phyloP scores from a whole-genome alignment of 2,329 filamentous ascomycete genomes.

The Xylaria sp. region DNA sequence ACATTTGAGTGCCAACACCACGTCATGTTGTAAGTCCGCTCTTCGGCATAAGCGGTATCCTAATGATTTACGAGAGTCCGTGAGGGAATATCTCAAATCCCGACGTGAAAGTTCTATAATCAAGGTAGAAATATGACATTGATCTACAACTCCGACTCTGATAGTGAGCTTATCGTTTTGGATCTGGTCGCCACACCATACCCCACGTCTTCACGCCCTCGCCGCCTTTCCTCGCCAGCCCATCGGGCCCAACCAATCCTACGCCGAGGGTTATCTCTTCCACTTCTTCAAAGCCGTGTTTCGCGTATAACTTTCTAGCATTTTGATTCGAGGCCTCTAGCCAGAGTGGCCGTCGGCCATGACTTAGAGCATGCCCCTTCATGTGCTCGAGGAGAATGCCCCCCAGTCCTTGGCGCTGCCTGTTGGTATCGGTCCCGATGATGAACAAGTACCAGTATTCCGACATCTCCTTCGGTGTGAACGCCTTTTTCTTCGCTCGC shows the following conservation, averaged over 20 bases:
- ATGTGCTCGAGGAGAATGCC: conserved; percentile 28
- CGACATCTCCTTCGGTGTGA: conserved; percentile 26
- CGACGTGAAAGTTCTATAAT: neutral
- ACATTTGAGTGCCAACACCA: neutral
- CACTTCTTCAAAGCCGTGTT: conserved; percentile 32
- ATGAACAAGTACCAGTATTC: conserved; percentile 33
- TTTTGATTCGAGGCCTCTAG: conserved; percentile 32
- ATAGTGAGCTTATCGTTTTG: neutral
- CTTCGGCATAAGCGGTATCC: too few relatives aligned
- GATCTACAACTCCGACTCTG: neutral
- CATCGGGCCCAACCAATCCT: conserved; percentile 28
- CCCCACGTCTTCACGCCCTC: conserved; percentile 34
- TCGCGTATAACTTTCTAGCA: conserved; percentile 27
- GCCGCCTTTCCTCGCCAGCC: conserved; percentile 25
- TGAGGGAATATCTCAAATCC: too few relatives aligned
- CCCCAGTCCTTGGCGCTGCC: conserved; percentile 32
- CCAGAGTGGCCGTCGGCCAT: conserved; percentile 31
- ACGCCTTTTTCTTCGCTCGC: conserved; percentile 26
- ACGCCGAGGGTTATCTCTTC: conserved; percentile 30
- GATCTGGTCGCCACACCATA: conserved; percentile 35
- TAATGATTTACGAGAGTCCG: too few relatives aligned
- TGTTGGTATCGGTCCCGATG: conserved; percentile 26
- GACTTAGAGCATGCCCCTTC: conserved; percentile 20
- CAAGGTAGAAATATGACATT: neutral
- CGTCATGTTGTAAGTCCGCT: too few relatives aligned